These are phyloP conservation scores for Apiotrichum brassicae DNA, from an alignment of 1,284 basidiomycete genomes.

Conservation along the genomic window DNA sequence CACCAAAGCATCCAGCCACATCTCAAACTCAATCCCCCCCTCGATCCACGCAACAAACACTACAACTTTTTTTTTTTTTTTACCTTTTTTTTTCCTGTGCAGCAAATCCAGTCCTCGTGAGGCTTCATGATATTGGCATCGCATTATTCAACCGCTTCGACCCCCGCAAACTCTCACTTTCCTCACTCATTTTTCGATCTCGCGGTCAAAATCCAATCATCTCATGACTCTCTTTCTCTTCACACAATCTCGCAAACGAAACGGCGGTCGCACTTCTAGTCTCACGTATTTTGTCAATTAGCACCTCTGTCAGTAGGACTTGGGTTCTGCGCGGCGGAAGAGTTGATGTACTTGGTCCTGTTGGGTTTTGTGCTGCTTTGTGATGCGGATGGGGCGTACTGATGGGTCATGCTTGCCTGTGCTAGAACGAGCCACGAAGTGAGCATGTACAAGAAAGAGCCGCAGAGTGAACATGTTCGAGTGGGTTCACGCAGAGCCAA, in stretches of 20 bases:
- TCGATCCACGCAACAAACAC: background rate
- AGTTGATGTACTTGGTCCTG: slow-evolving; percentile 10
- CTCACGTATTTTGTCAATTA: background rate
- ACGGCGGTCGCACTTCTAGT: too few species aligned
- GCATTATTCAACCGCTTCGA: background rate
- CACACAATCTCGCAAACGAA: too few species aligned
- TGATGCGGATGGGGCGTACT: too few species aligned
- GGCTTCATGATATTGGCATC: too few species aligned
- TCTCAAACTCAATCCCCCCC: background rate
- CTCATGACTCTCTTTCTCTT: too few species aligned
- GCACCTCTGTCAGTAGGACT: slow-evolving; percentile 3
- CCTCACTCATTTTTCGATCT: background rate
- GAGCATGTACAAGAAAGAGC: too few species aligned
- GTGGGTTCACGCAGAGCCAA: too few species aligned
- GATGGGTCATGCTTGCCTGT: too few species aligned
- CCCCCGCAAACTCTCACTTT: background rate
- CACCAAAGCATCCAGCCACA: background rate
- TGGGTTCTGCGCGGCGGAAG: background rate
- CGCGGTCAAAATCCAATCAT: background rate
- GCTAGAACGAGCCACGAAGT: too few species aligned
- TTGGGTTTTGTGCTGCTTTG: slow-evolving; percentile 1
- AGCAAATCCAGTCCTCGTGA: background rate
- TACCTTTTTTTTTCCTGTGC: background rate
- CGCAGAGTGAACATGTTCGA: too few species aligned
- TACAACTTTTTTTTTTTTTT: background rate